Evolutionary conservation across 306 rosid genomes (phyloP), one percentile per base, ranked within the genome.

Genomic region (Inga oerstediana): DNA sequence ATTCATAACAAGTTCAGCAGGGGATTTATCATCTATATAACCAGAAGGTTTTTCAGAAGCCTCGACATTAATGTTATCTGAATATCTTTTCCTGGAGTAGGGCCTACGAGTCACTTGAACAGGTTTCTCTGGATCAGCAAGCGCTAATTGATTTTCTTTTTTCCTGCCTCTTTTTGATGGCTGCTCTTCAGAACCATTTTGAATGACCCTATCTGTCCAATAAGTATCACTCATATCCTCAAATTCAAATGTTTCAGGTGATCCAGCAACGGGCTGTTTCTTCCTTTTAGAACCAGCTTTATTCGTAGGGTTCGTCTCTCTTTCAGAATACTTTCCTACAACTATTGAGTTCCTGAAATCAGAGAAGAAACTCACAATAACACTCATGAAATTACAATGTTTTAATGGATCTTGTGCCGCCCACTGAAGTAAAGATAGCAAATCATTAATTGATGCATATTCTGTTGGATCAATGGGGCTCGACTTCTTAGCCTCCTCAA

Each of bases 191-290:
- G 86, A 78, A 32, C 96, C 98, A 88, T 92, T 96, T 80, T 92
- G 92, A 74, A 96, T 87, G 76, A 96, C 97, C 86, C 92, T 93
- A 85, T 96, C 98, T 10, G 97, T 96, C 99, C 99, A 92, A 65
- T 96, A 96, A 45, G 97, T 91, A 84, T 96, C 98, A 67, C 89
- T 94, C 99, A 92, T 93, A 83, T 93, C 99, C 80, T 95, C 98
- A 82, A 95, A 95, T 85, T 95, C 99, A 89, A 92, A 95, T 80
- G 98, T 87, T 78, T 90, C 93, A 4, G 98, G 91, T 48, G 81
- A 72, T 61, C 88, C 92, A 82, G 41, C 71, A 22, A 80, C 30
- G 13, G 84, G 66, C 22, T 73, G 74, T 73, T 79, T 88, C 89
- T 88, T 93, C 91, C 92, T 95, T 90, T 84, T 93, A 79, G 84